phyloP scores from a whole-genome alignment of 169 alveolate species.

The Plasmodium vinckei region DNA sequence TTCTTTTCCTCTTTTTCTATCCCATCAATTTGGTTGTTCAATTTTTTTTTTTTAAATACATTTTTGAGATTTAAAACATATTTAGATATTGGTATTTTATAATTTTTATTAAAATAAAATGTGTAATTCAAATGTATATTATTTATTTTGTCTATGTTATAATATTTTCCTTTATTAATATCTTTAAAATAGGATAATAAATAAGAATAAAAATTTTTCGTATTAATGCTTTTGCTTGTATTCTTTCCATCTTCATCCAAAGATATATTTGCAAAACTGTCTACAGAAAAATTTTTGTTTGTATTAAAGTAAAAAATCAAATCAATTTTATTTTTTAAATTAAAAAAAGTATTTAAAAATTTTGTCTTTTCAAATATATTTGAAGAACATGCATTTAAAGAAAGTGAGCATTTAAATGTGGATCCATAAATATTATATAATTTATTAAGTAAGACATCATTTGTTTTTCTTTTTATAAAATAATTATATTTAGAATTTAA shows the following conservation, averaged over 20 bases:
- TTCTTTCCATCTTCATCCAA: too few relatives aligned
- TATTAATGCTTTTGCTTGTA: background rate
- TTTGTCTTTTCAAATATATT: slow-evolving; percentile 48
- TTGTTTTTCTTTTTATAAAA: slow-evolving; percentile 17
- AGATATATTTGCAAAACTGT: background rate
- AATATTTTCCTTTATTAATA: slow-evolving; percentile 15
- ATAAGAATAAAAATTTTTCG: background rate
- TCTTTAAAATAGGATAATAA: slow-evolving; percentile 40
- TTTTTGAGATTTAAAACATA: slow-evolving; percentile 4
- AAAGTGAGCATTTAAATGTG: slow-evolving; percentile 31
- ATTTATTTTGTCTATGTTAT: slow-evolving; percentile 12
- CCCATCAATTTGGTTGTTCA: too few relatives aligned
- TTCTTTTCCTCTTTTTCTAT: background rate
- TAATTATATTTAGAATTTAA: background rate
- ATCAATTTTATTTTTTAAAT: slow-evolving; percentile 62
- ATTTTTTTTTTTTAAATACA: background rate
- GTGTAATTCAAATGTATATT: slow-evolving; percentile 52
- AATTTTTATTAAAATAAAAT: slow-evolving; percentile 51
- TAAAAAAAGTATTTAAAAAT: slow-evolving; percentile 41
- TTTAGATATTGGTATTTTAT: slow-evolving; percentile 18
- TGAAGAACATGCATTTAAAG: slow-evolving; percentile 28
- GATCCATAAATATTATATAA: slow-evolving; percentile 59
- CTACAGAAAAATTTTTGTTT: slow-evolving; percentile 11
- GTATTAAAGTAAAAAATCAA: slow-evolving; percentile 42
- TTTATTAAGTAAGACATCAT: slow-evolving; percentile 24